phyloP scores from a whole-genome alignment of 495 filamentous ascomycete species.

The Annulohypoxylon bovei region DNA sequence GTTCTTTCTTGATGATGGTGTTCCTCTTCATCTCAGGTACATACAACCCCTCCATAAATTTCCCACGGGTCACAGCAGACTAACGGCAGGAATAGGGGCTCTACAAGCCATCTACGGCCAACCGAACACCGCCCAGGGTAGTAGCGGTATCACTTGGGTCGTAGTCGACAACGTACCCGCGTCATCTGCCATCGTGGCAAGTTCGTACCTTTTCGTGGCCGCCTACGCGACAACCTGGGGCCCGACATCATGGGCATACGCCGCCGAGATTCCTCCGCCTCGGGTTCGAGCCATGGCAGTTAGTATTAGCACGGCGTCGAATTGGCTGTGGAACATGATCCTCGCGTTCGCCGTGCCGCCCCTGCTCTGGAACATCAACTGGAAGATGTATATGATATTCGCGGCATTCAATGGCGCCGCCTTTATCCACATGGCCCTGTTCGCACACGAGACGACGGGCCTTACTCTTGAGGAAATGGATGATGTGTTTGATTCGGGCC shows the following conservation, averaged over 20 bases:
- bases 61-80: constrained; percentile 51
- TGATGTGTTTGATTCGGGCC: constrained; percentile 65
- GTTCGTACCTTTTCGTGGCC: constrained; percentile 78
- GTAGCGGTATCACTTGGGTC: constrained; percentile 66
- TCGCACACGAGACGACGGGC: constrained; percentile 82
- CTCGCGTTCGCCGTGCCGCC: constrained; percentile 71
- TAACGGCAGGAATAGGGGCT: constrained; percentile 56
- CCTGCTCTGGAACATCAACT: constrained; percentile 64
- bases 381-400: constrained; percentile 72
- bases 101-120: constrained; percentile 68
- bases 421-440: constrained; percentile 74
- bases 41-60: constrained; percentile 53
- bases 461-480: constrained; percentile 77
- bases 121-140: constrained; percentile 52
- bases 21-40: constrained; percentile 79
- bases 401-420: constrained; percentile 76
- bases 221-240: constrained; percentile 83
- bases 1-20: constrained; percentile 78
- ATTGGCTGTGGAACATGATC: constrained; percentile 77
- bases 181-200: constrained; percentile 67
- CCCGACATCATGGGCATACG: constrained; percentile 84
- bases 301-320: constrained; percentile 70
- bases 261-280: constrained; percentile 79
- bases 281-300: constrained; percentile 77
- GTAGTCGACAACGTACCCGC: constrained; percentile 60